These are phyloP conservation scores for Sporisorium reilianum DNA, from an alignment of 1,284 basidiomycete genomes.

Conservation along the genomic window DNA sequence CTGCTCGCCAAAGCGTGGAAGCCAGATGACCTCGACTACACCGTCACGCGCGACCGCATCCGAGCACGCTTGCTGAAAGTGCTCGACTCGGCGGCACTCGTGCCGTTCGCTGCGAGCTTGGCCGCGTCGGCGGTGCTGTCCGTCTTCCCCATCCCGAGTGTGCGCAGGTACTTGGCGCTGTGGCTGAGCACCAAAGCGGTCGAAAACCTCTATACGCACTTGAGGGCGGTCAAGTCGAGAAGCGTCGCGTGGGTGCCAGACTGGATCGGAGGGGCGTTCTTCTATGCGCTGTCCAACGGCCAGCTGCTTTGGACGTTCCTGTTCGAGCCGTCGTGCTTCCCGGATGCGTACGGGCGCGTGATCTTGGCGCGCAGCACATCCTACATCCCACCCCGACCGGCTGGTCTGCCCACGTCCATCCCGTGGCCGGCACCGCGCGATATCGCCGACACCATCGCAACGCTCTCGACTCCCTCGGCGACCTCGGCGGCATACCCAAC, in stretches of 20 bases:
- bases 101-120: constrained; percentile 40
- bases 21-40: constrained; percentile 17
- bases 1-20: constrained; percentile 24
- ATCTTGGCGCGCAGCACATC: constrained; percentile 53
- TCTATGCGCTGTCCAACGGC: constrained; percentile 61
- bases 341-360: constrained; percentile 42
- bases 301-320: constrained; percentile 61
- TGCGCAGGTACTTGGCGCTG: constrained; percentile 43
- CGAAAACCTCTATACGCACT: constrained; percentile 37
- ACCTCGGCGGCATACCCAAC: constrained; percentile 53
- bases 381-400: constrained; percentile 59
- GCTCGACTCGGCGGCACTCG: constrained; percentile 38
- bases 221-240: constrained; percentile 25
- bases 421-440: constrained; percentile 54
- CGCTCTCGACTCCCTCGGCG: constrained; percentile 47
- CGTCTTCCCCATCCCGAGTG: constrained; percentile 32
- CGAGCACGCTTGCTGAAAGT: constrained; percentile 32
- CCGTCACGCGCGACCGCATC: constrained; percentile 36
- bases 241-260: constrained; percentile 53
- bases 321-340: constrained; percentile 59
- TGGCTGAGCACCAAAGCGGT: constrained; percentile 51
- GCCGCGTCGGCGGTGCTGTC: constrained; percentile 31
- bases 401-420: constrained; percentile 49
- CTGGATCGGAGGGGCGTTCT: constrained; percentile 53
- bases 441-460: constrained; percentile 56